phyloP scores from a whole-genome alignment of 164 flowering plant species.

The Protea cynaroides region DNA sequence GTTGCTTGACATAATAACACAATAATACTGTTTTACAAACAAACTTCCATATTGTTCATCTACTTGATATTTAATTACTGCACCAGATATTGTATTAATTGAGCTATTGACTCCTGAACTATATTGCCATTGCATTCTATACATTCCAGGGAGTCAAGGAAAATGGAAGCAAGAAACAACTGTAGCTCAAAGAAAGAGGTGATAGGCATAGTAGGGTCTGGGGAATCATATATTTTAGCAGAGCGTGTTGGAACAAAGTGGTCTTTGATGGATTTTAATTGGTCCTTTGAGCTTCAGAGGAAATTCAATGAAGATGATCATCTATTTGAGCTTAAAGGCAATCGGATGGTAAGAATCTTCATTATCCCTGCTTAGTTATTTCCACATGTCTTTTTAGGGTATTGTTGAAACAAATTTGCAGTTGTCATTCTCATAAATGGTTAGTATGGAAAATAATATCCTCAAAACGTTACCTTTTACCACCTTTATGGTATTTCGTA shows the following conservation, averaged over 20 bases:
- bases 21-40: too few species aligned
- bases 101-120: not conserved
- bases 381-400: not conserved
- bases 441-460: not conserved
- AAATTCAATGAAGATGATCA: constrained; percentile 30
- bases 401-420: not conserved
- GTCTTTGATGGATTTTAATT: constrained; percentile 43
- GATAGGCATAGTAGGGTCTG: constrained; percentile 42
- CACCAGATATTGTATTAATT: not conserved
- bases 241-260: constrained; percentile 42
- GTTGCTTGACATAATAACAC: not conserved
- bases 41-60: not conserved
- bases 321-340: constrained; percentile 56
- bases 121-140: not conserved
- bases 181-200: constrained; percentile 38
- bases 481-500: not conserved
- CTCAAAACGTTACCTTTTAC: not conserved
- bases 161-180: constrained; percentile 20
- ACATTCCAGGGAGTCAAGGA: constrained; percentile 35
- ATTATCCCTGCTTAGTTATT: not conserved
- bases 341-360: constrained; percentile 41
- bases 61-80: not conserved
- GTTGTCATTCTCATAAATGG: not conserved
- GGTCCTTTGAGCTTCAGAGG: constrained; percentile 42
- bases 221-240: constrained; percentile 49